phyloP scores from a whole-genome alignment of 208 protist species.

The Acanthamoeba royreba region DNA sequence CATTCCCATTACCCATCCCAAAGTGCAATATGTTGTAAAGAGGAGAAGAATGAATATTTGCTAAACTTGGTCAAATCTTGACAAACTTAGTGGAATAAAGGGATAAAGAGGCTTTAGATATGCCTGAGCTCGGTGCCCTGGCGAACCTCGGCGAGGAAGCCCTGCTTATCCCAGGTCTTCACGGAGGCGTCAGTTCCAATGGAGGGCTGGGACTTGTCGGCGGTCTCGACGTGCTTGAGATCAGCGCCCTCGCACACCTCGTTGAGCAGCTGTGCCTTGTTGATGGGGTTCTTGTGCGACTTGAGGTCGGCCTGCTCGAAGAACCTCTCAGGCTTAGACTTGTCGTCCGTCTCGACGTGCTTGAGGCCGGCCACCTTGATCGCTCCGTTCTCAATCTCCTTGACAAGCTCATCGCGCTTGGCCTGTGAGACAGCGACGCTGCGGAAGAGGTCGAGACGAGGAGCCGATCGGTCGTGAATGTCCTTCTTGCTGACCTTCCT shows the following conservation, averaged over 20 bases:
- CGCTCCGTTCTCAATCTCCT: neutral
- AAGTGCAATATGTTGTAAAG: neutral
- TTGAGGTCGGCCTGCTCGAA: neutral
- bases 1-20: no score
- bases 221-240: constrained; percentile 20
- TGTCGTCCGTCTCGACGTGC: constrained; percentile 13
- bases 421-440: neutral
- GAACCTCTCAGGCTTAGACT: neutral
- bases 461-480: neutral
- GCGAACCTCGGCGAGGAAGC: constrained; percentile 5
- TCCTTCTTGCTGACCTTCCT: neutral
- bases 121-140: constrained; percentile 39
- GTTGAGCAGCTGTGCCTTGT: neutral
- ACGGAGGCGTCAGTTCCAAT: neutral
- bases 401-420: neutral
- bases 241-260: neutral
- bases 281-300: neutral
- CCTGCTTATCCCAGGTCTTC: constrained; percentile 3
- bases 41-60: neutral
- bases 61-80: no score
- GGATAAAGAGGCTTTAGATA: neutral
- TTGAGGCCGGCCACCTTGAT: neutral
- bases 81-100: no score
- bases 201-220: neutral
- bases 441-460: neutral